Base-by-base conservation (phyloP, 2,329 filamentous ascomycete species). In the Colletotrichum sp. region DNA sequence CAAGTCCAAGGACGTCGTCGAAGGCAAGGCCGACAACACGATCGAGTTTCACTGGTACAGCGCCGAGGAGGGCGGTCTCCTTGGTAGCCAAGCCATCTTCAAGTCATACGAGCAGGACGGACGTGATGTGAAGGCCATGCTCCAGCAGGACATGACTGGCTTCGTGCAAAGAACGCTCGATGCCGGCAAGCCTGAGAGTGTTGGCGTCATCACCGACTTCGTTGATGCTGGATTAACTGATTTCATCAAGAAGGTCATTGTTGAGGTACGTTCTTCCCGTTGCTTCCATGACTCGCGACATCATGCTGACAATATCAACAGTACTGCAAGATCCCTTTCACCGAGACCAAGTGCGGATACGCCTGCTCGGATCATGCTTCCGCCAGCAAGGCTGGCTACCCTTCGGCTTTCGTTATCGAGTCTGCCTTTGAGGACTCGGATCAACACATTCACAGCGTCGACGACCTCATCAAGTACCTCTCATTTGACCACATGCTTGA, bases 71-170 rank as follows among this genome's bases (percentile, higher is more conserved):
- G 95, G 94, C 67, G 96, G 96, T 39, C 89, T 98, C 62, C 90
- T 98, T 5, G 96, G 96, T 75, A 96, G 94, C 81, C 96, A 98
- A 84, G 96, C 95, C 71, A 95, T 99, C 84, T 99, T 98, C 88
- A 90, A 91, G 67, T 87, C 91, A 9, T 99, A 99, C 82, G 93
- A 95, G 85, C 92, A 93, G 83, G 86, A 91, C 26, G 90, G 90
- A 36, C 91, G 93, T 30, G 92, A 96, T 79, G 90, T 99, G 84
- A 98, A 96, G 87, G 96, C 96, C 39, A 99, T 99, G 97, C 91
- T 99, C 71, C 96, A 99, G 87, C 96, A 99, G 86, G 96, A 99
- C 85, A 99, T 99, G 96, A 98, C 95, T 2, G 96, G 96, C 21
- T 98, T 94, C 83, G 91, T 96, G 7, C 92, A 96, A 83, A 93